Conservation (phyloP, 257 asterid species). For the Fraxinus cuspidata region DNA sequence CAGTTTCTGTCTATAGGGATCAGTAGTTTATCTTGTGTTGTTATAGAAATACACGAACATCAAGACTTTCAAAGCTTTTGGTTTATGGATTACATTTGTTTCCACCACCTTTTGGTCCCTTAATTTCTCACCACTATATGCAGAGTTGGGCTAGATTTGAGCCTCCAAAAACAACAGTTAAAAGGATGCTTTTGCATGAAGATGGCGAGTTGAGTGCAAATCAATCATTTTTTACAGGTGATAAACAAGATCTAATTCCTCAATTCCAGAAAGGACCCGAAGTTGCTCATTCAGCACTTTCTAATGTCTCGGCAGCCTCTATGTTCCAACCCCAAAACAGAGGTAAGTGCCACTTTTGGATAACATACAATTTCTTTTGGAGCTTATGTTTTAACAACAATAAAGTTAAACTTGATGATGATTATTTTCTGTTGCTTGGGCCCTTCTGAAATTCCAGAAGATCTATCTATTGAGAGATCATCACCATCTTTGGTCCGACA, state of each 20-base stretch:
- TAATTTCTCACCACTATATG: conserved; percentile 30
- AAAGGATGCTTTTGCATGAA: conserved; percentile 61
- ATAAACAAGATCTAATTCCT: conserved; percentile 48
- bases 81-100: conserved; percentile 12
- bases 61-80: conserved; percentile 6
- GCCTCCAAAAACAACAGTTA: conserved; percentile 77
- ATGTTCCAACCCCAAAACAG: conserved; percentile 39
- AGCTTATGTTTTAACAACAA: conserved; percentile 17
- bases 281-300: conserved; percentile 37
- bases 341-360: conserved; percentile 42
- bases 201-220: conserved; percentile 51
- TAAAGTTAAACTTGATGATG: conserved; percentile 14
- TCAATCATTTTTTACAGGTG: conserved; percentile 43
- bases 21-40: background rate
- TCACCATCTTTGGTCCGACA: conserved; percentile 34
- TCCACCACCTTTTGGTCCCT: conserved; percentile 8
- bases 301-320: conserved; percentile 36
- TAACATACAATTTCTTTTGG: conserved; percentile 2
- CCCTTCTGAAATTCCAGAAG: conserved; percentile 37
- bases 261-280: conserved; percentile 45
- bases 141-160: conserved; percentile 78
- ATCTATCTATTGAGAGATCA: conserved; percentile 34
- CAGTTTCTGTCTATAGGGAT: background rate
- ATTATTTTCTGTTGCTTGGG: conserved; percentile 35
- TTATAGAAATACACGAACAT: background rate